Base-by-base conservation (phyloP, 306 rosid genomes). In the Alnus rubra region DNA sequence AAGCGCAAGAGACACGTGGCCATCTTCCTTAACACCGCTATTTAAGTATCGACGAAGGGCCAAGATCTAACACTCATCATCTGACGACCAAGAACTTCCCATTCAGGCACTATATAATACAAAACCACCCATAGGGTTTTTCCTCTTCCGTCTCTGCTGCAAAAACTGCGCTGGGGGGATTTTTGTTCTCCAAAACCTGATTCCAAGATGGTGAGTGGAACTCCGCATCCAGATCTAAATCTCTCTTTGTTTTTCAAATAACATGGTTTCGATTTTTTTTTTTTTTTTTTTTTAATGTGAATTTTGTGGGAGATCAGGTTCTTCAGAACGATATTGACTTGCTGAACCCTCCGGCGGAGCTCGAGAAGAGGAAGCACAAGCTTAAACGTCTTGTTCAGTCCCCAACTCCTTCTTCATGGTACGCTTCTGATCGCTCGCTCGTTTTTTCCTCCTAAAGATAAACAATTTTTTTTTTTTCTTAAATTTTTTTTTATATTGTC, bases 371-470 rank as follows among this genome's bases (percentile, higher is more conserved):
- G 58, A 87, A 87, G 69, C 90, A 87, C 81, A 87, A 87, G 76
- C 88, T 87, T 64, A 87, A 87, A 47, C 86, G 88, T 49, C 90
- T 87, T 70, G 88, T 87, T 54, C 88, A 87, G 48, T 82, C 90
- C 0, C 90, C 45, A 84, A 87, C 83, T 87, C 90, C 37, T 87
- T 87, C 59, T 87, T 87, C 81, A 87, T 87, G 90, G 90, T 87
- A 87, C 53, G 45, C 1, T 12, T 4, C 23, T 51, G 5, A 42
- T 42, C 45, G 0, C 45, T 42, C 45, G 45, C 39, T 74, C 2
- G 16, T 31, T 7, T 9, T 51, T 63, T 28, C 53, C 14, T n/a
- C 18, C 7, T 56, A 1, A 44, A 44, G 0, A 12, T 31, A 18
- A 6, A 30, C 45, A 7, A 62, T 0, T 48, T 15, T 33, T 23